These are phyloP conservation scores for Cladosporium phlei DNA, from an alignment of 2,329 filamentous ascomycete genomes.

Conservation along the genomic window DNA sequence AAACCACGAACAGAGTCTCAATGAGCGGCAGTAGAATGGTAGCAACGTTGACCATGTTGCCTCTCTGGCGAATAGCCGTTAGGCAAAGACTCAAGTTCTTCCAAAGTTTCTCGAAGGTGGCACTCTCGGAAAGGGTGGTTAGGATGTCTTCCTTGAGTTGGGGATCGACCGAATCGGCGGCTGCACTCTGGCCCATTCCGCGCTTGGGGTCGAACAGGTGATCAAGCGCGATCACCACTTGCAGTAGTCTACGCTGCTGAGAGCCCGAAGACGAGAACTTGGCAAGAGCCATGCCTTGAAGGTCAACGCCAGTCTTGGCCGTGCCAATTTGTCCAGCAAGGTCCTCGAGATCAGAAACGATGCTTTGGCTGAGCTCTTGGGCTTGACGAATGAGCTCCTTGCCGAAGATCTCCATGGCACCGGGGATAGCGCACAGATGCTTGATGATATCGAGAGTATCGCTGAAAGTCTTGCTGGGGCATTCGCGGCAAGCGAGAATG, in stretches of 20 bases:
- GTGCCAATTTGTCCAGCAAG: conserved; percentile 80
- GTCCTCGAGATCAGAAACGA: conserved; percentile 77
- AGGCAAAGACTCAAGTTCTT: conserved; percentile 85
- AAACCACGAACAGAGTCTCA: conserved; percentile 97
- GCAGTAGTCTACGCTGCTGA: conserved; percentile 91
- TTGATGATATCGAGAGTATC: conserved; percentile 98
- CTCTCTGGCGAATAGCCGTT: conserved; percentile 79
- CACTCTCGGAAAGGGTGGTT: conserved; percentile 81
- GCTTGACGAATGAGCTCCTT: conserved; percentile 86
- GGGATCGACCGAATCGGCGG: conserved; percentile 37
- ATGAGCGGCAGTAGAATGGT: conserved; percentile 92
- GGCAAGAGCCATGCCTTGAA: conserved; percentile 86
- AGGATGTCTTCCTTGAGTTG: conserved; percentile 79
- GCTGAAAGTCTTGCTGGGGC: conserved; percentile 95
- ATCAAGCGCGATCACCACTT: conserved; percentile 88
- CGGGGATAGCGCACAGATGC: conserved; percentile 88
- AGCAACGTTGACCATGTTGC: conserved; percentile 94
- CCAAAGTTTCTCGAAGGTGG: conserved; percentile 88
- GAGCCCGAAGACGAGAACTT: conserved; percentile 96
- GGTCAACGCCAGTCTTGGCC: conserved; percentile 84
- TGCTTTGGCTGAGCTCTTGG: conserved; percentile 75
- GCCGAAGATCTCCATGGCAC: conserved; percentile 86
- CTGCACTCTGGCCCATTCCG: conserved; percentile 44
- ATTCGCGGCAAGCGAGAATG: conserved; percentile 92
- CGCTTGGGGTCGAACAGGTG: conserved; percentile 86